phyloP scores from a whole-genome alignment of 768 basidiomycete species.

The Mycena haematopus region DNA sequence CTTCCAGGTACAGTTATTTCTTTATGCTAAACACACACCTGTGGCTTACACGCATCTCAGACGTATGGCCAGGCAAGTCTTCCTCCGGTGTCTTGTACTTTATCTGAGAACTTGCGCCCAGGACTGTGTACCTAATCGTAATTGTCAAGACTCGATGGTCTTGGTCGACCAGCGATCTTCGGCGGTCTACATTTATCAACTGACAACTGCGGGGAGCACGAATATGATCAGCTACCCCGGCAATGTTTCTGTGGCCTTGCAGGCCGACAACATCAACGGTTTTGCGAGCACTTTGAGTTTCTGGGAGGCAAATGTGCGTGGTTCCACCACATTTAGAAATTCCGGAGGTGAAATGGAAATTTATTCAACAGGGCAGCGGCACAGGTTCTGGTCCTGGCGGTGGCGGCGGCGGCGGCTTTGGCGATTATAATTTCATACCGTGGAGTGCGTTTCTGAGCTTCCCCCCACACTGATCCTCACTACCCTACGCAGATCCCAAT shows the following conservation, averaged over 20 bases:
- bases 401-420: neutral
- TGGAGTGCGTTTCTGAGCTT: neutral
- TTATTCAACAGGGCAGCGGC: no score
- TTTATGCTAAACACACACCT: neutral
- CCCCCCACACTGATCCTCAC: neutral
- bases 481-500: constrained; percentile 4
- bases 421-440: neutral
- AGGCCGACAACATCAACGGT: constrained; percentile 48
- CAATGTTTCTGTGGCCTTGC: constrained; percentile 42
- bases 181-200: constrained; percentile 47
- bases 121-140: constrained; percentile 2
- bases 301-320: constrained; percentile 32
- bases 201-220: constrained; percentile 55
- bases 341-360: no score
- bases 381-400: no score
- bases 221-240: constrained; percentile 46
- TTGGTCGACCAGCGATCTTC: constrained; percentile 45
- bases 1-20: constrained; percentile 52
- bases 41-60: neutral
- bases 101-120: neutral
- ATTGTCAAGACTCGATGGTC: constrained; percentile 12
- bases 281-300: constrained; percentile 49
- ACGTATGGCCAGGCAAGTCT: neutral
- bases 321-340: no score
- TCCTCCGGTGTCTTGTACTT: neutral